phyloP scores from a whole-genome alignment of 1,284 basidiomycete species.

The Somion occarium region DNA sequence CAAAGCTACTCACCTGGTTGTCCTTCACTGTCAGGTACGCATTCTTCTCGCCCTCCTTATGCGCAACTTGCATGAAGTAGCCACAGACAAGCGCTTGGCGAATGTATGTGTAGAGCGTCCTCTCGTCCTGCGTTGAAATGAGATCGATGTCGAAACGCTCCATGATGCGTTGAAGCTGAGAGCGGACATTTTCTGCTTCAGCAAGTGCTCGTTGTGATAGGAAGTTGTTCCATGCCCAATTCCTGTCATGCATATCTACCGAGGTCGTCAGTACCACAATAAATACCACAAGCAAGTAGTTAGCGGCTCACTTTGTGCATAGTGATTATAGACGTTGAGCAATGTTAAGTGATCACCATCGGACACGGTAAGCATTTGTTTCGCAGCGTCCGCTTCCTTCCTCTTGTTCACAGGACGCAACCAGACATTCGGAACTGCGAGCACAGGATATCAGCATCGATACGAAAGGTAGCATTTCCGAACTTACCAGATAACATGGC shows the following conservation, averaged over 20 bases:
- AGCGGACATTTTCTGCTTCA: conserved; percentile 95
- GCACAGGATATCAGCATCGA: background rate
- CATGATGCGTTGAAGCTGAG: conserved; percentile 90
- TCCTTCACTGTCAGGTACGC: conserved; percentile 90
- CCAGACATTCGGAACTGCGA: conserved; percentile 88
- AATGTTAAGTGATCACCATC: conserved; percentile 96
- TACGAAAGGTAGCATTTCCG: background rate
- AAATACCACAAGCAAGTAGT: conserved; percentile 7
- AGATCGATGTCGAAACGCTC: conserved; percentile 87
- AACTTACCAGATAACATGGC: conserved; percentile 88
- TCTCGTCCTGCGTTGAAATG: conserved; percentile 75
- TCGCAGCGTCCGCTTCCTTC: conserved; percentile 90
- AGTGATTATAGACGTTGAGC: conserved; percentile 95
- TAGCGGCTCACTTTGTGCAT: conserved; percentile 67
- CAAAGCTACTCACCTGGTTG: conserved; percentile 59
- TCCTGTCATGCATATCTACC: conserved; percentile 68
- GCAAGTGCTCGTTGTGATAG: conserved; percentile 80
- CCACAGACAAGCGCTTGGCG: conserved; percentile 86
- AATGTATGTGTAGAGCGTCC: conserved; percentile 77
- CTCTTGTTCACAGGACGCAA: conserved; percentile 85
- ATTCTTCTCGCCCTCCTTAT: conserved; percentile 91
- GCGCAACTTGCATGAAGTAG: conserved; percentile 99
- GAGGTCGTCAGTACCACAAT: background rate
- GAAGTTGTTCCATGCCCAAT: conserved; percentile 95
- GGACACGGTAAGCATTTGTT: conserved; percentile 85